These are phyloP conservation scores for Pyracantha coccinea DNA, from an alignment of 331 rosid species.

Conservation along the genomic window DNA sequence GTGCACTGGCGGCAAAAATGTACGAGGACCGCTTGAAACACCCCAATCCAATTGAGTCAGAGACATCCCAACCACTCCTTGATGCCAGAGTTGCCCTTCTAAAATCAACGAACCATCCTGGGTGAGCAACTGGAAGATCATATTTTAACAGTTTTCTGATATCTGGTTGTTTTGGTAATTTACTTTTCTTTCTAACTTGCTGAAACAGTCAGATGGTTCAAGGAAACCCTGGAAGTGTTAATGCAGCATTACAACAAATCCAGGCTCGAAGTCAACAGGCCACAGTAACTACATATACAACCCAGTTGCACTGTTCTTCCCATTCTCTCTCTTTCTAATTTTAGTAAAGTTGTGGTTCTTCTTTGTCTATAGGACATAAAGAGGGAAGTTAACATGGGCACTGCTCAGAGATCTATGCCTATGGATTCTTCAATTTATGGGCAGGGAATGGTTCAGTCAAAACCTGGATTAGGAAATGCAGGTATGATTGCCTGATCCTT, in stretches of 20 bases:
- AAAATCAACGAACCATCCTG: conserved; percentile 74
- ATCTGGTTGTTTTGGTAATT: background rate
- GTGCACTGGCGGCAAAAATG: conserved; percentile 84
- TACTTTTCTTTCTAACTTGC: conserved; percentile 15
- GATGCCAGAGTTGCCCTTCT: conserved; percentile 86
- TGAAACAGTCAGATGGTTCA: conserved; percentile 72
- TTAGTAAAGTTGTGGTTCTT: conserved; percentile 8
- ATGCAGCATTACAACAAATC: conserved; percentile 82
- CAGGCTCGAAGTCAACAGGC: conserved; percentile 73
- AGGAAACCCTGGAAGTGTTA: conserved; percentile 73
- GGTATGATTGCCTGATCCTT: conserved; percentile 28
- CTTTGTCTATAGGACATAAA: conserved; percentile 51
- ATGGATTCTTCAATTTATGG: conserved; percentile 81
- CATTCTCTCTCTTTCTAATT: conserved; percentile 9
- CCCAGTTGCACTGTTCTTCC: background rate
- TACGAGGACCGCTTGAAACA: conserved; percentile 84
- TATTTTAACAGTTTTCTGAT: conserved; percentile 12
- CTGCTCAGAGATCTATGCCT: conserved; percentile 72
- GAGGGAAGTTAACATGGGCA: conserved; percentile 60
- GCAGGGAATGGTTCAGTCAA: conserved; percentile 76
- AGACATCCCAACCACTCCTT: conserved; percentile 82
- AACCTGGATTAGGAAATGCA: conserved; percentile 69
- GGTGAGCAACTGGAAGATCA: conserved; percentile 35
- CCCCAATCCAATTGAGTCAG: conserved; percentile 68
- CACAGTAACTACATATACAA: conserved; percentile 33